Conservation (phyloP, 2,329 filamentous ascomycete genomes). For the Mycosphaerella sp. region DNA sequence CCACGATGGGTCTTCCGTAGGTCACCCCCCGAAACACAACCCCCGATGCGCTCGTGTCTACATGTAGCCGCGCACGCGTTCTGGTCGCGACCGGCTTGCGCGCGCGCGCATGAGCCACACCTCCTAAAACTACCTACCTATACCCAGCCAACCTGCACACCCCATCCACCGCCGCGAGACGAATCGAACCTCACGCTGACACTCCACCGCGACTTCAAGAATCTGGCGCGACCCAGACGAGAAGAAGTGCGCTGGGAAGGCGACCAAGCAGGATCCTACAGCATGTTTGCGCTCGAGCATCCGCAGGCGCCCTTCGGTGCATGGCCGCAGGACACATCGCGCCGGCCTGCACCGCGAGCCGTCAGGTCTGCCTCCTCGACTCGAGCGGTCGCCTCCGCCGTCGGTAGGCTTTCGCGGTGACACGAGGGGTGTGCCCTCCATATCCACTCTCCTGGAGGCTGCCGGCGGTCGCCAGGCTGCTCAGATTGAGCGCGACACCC, state of each 20-base stretch:
- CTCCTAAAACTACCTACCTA: too few relatives aligned
- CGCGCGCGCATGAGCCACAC: slow-evolving; percentile 5
- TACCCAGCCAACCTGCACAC: neutral
- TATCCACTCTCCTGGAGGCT: slow-evolving; percentile 29
- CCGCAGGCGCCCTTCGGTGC: slow-evolving; percentile 41
- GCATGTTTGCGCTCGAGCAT: slow-evolving; percentile 49
- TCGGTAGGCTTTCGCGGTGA: slow-evolving; percentile 20
- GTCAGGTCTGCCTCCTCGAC: slow-evolving; percentile 22
- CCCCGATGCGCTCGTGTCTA: slow-evolving; percentile 3
- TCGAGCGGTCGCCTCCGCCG: slow-evolving; percentile 24
- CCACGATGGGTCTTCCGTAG: slow-evolving; percentile 47
- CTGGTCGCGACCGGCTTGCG: slow-evolving; percentile 7
- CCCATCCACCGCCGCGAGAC: neutral
- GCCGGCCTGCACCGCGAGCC: slow-evolving; percentile 27
- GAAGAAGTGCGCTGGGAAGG: slow-evolving; percentile 35
- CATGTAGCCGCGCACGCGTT: slow-evolving; percentile 3
- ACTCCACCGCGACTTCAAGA: slow-evolving; percentile 7
- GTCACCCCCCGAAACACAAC: slow-evolving; percentile 22
- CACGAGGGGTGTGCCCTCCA: slow-evolving; percentile 26
- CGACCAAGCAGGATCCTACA: slow-evolving; percentile 48
- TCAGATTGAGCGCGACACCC: slow-evolving; percentile 17
- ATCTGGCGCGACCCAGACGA: slow-evolving; percentile 52
- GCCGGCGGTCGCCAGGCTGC: neutral
- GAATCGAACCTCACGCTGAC: slow-evolving; percentile 11
- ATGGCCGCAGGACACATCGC: slow-evolving; percentile 26